Evolutionary conservation across 2,329 filamentous ascomycete genomes (phyloP).

Genomic region (Truncatella angustata): DNA sequence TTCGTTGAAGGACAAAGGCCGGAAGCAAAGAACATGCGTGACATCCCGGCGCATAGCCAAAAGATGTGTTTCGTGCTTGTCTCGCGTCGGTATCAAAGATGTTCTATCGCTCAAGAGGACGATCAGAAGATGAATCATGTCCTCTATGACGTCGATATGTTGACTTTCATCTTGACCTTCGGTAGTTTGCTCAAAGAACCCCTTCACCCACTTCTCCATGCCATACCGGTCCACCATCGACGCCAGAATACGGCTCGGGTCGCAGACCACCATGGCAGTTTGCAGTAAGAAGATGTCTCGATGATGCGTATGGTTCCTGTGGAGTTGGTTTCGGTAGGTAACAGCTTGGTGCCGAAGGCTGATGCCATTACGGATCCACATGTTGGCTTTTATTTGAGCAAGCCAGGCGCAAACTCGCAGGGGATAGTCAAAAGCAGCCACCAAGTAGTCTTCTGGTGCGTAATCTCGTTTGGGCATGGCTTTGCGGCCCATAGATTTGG

Average conservation of each 20-base stretch:
- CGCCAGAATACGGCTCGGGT: conserved; percentile 78
- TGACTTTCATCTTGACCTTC: conserved; percentile 81
- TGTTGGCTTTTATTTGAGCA: conserved; percentile 95
- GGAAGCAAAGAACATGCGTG: conserved; percentile 92
- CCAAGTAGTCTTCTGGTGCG: conserved; percentile 72
- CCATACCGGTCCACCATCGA: conserved; percentile 91
- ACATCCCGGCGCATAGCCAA: conserved; percentile 83
- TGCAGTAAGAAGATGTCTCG: conserved; percentile 93
- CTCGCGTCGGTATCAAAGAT: conserved; percentile 67
- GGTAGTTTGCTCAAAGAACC: conserved; percentile 70
- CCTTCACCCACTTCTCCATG: conserved; percentile 82
- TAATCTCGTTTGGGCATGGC: conserved; percentile 56
- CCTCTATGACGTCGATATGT: conserved; percentile 89
- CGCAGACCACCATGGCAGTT: conserved; percentile 82
- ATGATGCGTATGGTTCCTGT: conserved; percentile 90
- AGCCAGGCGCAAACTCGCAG: conserved; percentile 93
- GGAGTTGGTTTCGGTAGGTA: conserved; percentile 85
- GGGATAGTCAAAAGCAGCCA: conserved; percentile 89
- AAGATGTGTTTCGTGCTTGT: conserved; percentile 63
- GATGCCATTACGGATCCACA: conserved; percentile 98
- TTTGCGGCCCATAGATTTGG: conserved; percentile 59
- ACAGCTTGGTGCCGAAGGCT: conserved; percentile 93
- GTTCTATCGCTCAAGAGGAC: conserved; percentile 87
- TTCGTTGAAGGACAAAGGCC: conserved; percentile 91
- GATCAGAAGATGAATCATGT: conserved; percentile 91